phyloP scores from a whole-genome alignment of 306 rosid genomes.

The Medicago arabica region DNA sequence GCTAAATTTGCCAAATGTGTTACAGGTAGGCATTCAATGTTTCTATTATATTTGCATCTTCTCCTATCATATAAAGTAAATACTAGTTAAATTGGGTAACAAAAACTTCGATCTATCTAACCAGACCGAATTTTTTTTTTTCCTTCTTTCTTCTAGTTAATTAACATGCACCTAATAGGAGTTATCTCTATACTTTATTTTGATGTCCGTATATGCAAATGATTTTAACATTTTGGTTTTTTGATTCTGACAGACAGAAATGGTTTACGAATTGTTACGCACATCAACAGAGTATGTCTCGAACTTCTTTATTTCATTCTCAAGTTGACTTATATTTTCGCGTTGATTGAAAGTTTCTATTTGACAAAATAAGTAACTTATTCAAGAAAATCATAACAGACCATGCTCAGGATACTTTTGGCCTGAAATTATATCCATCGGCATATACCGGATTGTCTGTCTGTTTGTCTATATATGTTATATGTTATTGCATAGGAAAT shows the following conservation, averaged over 20 bases:
- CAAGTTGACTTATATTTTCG: neutral
- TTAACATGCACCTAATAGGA: slow-evolving; percentile 28
- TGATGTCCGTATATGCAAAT: slow-evolving; percentile 34
- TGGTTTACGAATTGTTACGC: slow-evolving; percentile 96
- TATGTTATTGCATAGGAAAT: slow-evolving; percentile 2
- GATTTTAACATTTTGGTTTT: slow-evolving; percentile 42
- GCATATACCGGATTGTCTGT: neutral
- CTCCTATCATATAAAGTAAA: neutral
- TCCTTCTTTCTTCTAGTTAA: neutral
- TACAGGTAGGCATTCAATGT: slow-evolving; percentile 64
- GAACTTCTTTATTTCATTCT: slow-evolving; percentile 33
- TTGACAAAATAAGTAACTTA: slow-evolving; percentile 15
- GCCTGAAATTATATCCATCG: slow-evolving; percentile 7
- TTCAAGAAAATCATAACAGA: slow-evolving; percentile 32
- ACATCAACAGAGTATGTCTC: slow-evolving; percentile 90
- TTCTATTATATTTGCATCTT: slow-evolving; percentile 23
- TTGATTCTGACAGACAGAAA: slow-evolving; percentile 79
- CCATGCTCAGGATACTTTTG: slow-evolving; percentile 8
- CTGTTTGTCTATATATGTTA: neutral
- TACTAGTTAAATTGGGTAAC: slow-evolving; percentile 1
- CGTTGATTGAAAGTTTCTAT: slow-evolving; percentile 33
- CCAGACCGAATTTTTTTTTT: slow-evolving; percentile 7
- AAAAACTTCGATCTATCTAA: slow-evolving; percentile 14
- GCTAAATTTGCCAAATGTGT: slow-evolving; percentile 93
- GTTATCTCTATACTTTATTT: slow-evolving; percentile 11